Conservation (phyloP, 768 basidiomycete species). For the Tulasnella sp. region DNA sequence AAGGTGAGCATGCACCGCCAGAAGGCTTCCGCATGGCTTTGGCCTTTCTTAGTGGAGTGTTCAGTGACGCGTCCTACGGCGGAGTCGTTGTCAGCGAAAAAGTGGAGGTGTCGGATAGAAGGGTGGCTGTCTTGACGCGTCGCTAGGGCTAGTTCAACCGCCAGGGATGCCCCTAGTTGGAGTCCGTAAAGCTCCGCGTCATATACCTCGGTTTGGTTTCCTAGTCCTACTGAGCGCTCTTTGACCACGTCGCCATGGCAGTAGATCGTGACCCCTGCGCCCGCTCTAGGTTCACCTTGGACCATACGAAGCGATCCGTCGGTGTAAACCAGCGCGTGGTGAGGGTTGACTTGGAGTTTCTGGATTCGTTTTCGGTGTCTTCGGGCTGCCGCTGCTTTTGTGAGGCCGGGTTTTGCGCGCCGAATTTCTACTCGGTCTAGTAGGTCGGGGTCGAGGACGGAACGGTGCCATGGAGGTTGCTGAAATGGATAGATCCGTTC, state of each 20-base stretch:
- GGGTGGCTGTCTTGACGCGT: background rate
- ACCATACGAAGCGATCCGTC: no score
- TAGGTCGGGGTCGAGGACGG: background rate
- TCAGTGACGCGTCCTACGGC: background rate
- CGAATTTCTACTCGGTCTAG: background rate
- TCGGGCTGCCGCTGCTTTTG: background rate
- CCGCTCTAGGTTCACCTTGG: no score
- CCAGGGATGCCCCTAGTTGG: background rate
- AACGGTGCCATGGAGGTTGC: background rate
- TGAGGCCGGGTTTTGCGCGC: background rate
- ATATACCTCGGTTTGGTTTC: background rate
- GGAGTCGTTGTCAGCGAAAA: constrained; percentile 1
- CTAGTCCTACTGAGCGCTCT: background rate
- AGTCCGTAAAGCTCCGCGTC: background rate
- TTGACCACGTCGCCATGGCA: background rate
- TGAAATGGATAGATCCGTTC: background rate
- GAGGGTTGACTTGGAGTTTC: background rate
- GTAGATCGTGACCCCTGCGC: background rate
- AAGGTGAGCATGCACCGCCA: no score
- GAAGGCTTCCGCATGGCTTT: no score
- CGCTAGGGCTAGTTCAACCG: background rate
- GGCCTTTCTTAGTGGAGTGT: background rate
- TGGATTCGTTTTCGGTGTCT: background rate
- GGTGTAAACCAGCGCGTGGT: no score
- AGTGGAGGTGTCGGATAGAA: background rate